phyloP scores from a whole-genome alignment of 164 flowering plant genomes.

The Amborella trichopoda region DNA sequence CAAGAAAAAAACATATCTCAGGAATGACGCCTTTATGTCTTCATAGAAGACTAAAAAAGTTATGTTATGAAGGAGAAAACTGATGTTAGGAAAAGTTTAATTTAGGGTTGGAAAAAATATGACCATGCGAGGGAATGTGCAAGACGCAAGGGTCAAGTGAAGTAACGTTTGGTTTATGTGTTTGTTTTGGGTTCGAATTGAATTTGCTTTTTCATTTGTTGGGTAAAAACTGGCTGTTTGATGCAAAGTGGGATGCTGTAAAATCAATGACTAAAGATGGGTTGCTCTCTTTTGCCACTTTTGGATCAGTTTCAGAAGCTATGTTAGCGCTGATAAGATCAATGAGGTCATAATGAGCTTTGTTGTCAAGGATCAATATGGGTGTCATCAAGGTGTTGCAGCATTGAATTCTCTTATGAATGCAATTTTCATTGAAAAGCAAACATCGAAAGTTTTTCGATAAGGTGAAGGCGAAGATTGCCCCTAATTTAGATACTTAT shows the following conservation, averaged over 20 bases:
- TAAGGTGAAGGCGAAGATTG: conserved; percentile 23
- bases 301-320: conserved; percentile 61
- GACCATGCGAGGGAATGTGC: too few species aligned
- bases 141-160: too few species aligned
- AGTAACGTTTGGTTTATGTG: too few species aligned
- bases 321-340: conserved; percentile 28
- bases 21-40: too few species aligned
- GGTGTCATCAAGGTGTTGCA: conserved; percentile 28
- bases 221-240: conserved; percentile 57
- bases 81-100: too few species aligned
- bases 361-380: conserved; percentile 65
- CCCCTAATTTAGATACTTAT: conserved; percentile 48
- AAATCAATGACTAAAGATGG: conserved; percentile 44
- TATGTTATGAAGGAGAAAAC: too few species aligned
- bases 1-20: too few species aligned
- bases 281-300: conserved; percentile 50
- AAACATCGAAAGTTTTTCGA: conserved; percentile 24
- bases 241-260: conserved; percentile 77
- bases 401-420: conserved; percentile 63
- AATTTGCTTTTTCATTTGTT: conserved; percentile 57
- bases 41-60: too few species aligned
- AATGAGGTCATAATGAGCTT: conserved; percentile 48
- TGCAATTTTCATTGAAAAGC: conserved; percentile 54
- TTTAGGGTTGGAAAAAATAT: too few species aligned
- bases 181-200: too few species aligned